Evolutionary conservation across 179 eudicot genomes (phyloP).

Genomic region (Nepenthes alata): DNA sequence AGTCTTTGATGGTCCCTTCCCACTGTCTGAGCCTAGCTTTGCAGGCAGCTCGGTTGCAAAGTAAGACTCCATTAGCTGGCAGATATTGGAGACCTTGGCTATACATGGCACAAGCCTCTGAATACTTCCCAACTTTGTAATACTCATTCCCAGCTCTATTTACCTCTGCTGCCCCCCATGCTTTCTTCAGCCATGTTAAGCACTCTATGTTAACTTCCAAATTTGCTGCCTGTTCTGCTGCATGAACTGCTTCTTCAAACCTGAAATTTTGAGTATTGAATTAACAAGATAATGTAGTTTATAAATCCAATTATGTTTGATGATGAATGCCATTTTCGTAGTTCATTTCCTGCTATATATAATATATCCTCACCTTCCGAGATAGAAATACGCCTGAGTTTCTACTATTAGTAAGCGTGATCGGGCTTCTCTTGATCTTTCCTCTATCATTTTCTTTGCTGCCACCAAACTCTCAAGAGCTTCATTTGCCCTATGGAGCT

Average conservation of each 20-base stretch:
- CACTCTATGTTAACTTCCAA: slow-evolving; percentile 4
- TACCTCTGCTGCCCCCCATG: slow-evolving; percentile 11
- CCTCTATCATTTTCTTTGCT: slow-evolving; percentile 7
- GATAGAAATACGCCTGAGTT: slow-evolving; percentile 8
- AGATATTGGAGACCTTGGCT: slow-evolving; percentile 10
- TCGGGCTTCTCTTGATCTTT: slow-evolving; percentile 1
- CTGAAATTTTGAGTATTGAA: too few species aligned
- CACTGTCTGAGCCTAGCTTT: slow-evolving; percentile 9
- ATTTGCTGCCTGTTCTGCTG: slow-evolving; percentile 8
- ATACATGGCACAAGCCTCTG: slow-evolving; percentile 13
- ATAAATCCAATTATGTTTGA: too few species aligned
- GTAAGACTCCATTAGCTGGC: slow-evolving; percentile 7
- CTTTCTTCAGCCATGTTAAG: slow-evolving; percentile 12
- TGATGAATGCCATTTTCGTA: too few species aligned
- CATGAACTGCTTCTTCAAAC: slow-evolving; percentile 7
- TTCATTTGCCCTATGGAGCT: slow-evolving; percentile 12
- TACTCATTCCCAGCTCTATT: slow-evolving; percentile 12
- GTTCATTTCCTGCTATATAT: too few species aligned
- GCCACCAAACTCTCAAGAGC: slow-evolving; percentile 12
- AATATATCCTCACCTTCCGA: slow-evolving; percentile 7
- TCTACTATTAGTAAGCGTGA: slow-evolving; percentile 7
- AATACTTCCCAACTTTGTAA: slow-evolving; percentile 7
- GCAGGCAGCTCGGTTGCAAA: slow-evolving; percentile 11
- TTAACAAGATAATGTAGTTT: too few species aligned
- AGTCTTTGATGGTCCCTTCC: slow-evolving; percentile 8